Conservation (phyloP, 257 asterid genomes). For the Ehretia macrophylla region DNA sequence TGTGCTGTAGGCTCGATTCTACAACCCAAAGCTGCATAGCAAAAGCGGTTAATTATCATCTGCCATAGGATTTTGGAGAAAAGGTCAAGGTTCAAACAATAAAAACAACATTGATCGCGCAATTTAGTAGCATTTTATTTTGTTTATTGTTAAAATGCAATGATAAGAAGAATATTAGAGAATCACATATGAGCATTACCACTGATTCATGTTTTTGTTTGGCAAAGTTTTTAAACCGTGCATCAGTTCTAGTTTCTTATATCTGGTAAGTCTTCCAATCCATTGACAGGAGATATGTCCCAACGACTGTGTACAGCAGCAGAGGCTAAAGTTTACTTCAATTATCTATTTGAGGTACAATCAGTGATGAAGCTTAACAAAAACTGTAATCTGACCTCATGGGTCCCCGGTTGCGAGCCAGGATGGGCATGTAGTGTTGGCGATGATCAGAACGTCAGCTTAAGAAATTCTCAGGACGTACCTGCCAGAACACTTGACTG, state of each 20-base stretch:
- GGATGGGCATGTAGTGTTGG: constrained; percentile 83
- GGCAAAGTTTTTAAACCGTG: not conserved
- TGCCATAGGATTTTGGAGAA: too few species aligned
- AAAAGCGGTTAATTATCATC: too few species aligned
- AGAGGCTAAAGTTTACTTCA: constrained; percentile 57
- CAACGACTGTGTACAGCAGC: constrained; percentile 68
- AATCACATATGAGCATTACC: not conserved
- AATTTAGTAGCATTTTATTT: too few species aligned
- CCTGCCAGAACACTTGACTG: constrained; percentile 68
- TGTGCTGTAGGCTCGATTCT: too few species aligned
- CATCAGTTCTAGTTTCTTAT: constrained; percentile 6
- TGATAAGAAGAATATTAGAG: too few species aligned
- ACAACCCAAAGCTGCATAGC: too few species aligned
- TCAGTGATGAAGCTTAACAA: constrained; percentile 43
- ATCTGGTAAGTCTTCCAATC: too few species aligned
- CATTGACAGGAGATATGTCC: constrained; percentile 43
- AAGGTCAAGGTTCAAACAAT: too few species aligned
- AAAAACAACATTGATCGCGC: too few species aligned
- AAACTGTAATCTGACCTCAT: constrained; percentile 71
- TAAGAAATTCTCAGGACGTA: constrained; percentile 27
- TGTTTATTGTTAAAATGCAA: too few species aligned
- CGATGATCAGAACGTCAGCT: constrained; percentile 31
- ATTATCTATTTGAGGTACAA: constrained; percentile 31
- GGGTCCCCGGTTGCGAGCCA: constrained; percentile 82
- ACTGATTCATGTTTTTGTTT: not conserved